phyloP scores from a whole-genome alignment of 148 eudicot species.

The Camellia sinensis region DNA sequence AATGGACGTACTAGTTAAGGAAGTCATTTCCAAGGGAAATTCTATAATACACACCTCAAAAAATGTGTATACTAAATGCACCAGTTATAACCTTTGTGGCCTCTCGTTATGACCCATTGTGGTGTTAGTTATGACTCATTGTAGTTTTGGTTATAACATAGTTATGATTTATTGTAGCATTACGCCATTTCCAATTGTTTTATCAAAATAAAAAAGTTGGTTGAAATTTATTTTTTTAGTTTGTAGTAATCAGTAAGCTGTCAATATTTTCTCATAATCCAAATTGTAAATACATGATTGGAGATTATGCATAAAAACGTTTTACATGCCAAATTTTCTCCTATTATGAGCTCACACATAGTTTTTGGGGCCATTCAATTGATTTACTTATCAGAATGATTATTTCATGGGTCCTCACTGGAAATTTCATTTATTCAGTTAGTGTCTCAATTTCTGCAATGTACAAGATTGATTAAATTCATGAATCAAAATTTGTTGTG shows the following conservation, averaged over 20 bases:
- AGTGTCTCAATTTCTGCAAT: neutral
- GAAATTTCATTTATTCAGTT: neutral
- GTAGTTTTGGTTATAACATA: too few species aligned
- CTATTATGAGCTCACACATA: neutral
- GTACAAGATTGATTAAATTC: neutral
- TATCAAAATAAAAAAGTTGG: neutral
- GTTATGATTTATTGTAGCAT: too few species aligned
- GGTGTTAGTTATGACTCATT: too few species aligned
- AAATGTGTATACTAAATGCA: too few species aligned
- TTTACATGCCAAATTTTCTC: neutral
- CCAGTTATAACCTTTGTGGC: too few species aligned
- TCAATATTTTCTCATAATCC: neutral
- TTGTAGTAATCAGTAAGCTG: neutral
- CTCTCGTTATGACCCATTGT: too few species aligned
- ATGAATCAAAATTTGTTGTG: slow-evolving; percentile 11
- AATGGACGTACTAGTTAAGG: neutral
- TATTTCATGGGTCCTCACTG: neutral
- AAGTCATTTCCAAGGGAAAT: neutral
- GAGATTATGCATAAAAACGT: neutral
- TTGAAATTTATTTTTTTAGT: neutral
- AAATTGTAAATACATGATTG: neutral
- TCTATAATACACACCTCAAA: too few species aligned
- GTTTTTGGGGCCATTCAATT: slow-evolving; percentile 1
- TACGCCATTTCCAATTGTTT: neutral
- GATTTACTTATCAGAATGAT: neutral